Percentiles rank a stretch among this genome's conserved stretches.
Evolutionary conservation across 306 rosid genomes (phyloP).

Genomic region (Lagenaria siceraria): DNA sequence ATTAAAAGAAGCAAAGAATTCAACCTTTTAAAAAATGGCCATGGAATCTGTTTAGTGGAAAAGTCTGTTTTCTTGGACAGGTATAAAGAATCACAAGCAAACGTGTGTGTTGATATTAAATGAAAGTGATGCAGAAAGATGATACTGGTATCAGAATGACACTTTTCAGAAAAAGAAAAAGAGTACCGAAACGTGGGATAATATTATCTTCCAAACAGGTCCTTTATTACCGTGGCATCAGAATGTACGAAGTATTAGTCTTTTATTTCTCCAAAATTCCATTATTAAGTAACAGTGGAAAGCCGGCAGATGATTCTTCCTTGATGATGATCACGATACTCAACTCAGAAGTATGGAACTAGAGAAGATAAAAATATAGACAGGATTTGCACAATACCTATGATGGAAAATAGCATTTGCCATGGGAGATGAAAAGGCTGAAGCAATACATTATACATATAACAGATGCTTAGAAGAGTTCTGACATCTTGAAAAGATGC

Average conservation of each 20-base stretch:
- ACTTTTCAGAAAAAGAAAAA: slow-evolving; percentile 22
- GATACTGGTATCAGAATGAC: slow-evolving; percentile 7
- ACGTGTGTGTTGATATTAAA: background rate
- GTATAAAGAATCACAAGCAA: background rate
- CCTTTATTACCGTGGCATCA: slow-evolving; percentile 19
- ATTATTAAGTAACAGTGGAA: slow-evolving; percentile 11
- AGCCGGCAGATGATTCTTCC: slow-evolving; percentile 20
- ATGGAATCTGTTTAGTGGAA: slow-evolving; percentile 20
- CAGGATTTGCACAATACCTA: background rate
- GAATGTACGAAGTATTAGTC: slow-evolving; percentile 18
- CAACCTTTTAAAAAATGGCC: slow-evolving; percentile 57
- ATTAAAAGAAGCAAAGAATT: slow-evolving; percentile 60
- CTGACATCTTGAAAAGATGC: background rate
- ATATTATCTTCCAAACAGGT: slow-evolving; percentile 13
- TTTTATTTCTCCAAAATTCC: slow-evolving; percentile 21
- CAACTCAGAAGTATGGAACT: background rate
- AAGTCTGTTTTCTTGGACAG: slow-evolving; percentile 11
- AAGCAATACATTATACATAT: background rate
- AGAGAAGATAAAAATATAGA: background rate
- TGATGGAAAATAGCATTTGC: background rate
- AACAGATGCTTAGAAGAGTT: background rate
- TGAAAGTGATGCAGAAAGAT: slow-evolving; percentile 18
- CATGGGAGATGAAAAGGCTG: background rate
- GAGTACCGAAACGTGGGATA: slow-evolving; percentile 10
- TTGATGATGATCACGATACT: slow-evolving; percentile 21